Base-by-base conservation (phyloP, 2,329 filamentous ascomycete genomes). In the Aotearoamyces nothofagi region DNA sequence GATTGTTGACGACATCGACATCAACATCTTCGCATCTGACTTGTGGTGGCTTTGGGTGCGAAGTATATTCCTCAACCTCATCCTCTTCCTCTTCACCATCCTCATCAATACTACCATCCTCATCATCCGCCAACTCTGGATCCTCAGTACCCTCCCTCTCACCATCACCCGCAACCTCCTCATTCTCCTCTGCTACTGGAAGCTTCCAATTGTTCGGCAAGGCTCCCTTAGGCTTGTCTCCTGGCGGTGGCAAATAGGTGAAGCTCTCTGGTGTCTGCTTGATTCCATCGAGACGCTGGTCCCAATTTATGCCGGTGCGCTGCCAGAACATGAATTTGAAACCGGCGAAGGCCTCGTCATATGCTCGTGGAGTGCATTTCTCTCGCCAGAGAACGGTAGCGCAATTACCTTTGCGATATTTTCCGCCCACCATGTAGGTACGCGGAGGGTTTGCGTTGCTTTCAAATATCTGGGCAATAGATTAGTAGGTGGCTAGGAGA, bases 381-480 rank as follows among this genome's bases (percentile, higher is more conserved):
- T 53, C 53, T 3, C 57, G 39, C 8, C 52, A 43, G 8, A 56
- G 44, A 2, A 48, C 37, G 7, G 40, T 40, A 0, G 44, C 44
- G 8, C 36, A 44, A 1, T 52, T 50, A 3, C 38, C 32, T 2
- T 51, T 46, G 16, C 41, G 51, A 32, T 56, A 55, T 30, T 66
- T 67, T 26, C 60, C 61, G 5, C 66, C 66, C 25, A 69, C 66
- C 38, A 62, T 65, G 52, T 81, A 84, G 0, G 66, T 61, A 33
- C 55, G 57, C 0, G 75, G 75, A 9, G 13, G 8, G 9, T 54
- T 51, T 8, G 61, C 54, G 34, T 69, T 60, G 4, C 73, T 77
- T 48, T 82, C 69, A 54, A 71, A 80, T 28, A 86, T 58, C 75
- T 83, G 37, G n/a, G 15, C 13, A 27, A 34, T 15, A 19, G 29